Evolutionary conservation across 2,329 filamentous ascomycete genomes (phyloP).

Genomic region (Colletotrichum sp.): DNA sequence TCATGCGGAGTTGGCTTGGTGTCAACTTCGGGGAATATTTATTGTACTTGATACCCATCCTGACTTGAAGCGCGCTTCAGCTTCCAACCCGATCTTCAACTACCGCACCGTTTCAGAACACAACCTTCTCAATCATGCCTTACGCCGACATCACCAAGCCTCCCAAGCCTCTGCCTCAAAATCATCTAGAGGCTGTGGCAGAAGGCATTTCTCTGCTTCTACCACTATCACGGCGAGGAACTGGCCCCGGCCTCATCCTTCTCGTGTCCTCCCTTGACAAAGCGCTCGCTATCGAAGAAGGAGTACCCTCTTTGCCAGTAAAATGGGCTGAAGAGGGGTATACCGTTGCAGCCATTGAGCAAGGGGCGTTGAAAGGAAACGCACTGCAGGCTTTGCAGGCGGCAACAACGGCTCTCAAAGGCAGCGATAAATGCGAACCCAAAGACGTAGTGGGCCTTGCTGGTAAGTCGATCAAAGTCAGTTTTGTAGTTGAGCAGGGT

Average conservation of each 20-base stretch:
- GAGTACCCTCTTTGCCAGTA: conserved; percentile 56
- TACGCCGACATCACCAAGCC: background rate
- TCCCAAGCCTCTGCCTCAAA: background rate
- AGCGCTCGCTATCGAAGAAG: conserved; percentile 25
- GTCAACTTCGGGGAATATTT: fast-evolving
- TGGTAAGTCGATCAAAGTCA: background rate
- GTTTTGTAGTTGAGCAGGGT: background rate
- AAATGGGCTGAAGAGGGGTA: conserved; percentile 79
- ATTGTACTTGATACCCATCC: background rate
- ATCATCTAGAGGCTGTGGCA: background rate
- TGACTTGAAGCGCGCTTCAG: background rate
- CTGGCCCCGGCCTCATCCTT: background rate
- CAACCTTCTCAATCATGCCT: background rate
- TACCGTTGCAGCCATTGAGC: conserved; percentile 60
- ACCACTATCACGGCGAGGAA: background rate
- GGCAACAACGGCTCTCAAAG: background rate
- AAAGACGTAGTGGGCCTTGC: background rate
- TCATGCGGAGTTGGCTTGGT: background rate
- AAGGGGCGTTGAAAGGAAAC: conserved; percentile 24
- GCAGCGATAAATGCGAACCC: background rate
- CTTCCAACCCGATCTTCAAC: fast-evolving
- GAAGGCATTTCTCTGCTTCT: background rate
- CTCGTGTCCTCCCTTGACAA: background rate
- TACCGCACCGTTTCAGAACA: background rate
- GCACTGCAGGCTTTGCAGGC: background rate